phyloP scores from a whole-genome alignment of 441 rosid species.

The Metrosideros polymorpha region DNA sequence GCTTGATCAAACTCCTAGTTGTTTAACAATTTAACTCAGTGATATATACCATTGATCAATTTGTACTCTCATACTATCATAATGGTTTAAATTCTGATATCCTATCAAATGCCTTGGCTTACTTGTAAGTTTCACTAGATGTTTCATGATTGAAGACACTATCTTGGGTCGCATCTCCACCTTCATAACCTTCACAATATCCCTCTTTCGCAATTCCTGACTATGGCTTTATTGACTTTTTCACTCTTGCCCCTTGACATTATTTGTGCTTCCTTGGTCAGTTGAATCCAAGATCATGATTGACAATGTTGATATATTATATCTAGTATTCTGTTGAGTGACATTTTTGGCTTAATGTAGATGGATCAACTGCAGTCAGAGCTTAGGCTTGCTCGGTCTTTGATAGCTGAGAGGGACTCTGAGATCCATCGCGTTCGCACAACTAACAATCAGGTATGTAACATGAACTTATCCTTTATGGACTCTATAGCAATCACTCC shows the following conservation, averaged over 20 bases:
- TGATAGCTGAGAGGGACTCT: conserved; percentile 83
- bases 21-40: background rate
- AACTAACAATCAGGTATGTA: conserved; percentile 72
- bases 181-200: background rate
- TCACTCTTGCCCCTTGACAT: background rate
- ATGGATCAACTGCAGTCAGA: conserved; percentile 94
- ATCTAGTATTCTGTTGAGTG: background rate
- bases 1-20: background rate
- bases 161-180: background rate
- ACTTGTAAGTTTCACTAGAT: background rate
- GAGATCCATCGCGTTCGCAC: conserved; percentile 71
- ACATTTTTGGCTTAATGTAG: conserved; percentile 19
- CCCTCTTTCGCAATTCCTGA: background rate
- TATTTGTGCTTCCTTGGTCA: background rate
- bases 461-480: background rate
- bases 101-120: background rate
- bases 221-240: background rate
- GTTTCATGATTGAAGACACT: background rate
- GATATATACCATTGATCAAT: background rate
- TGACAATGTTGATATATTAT: background rate
- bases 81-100: background rate
- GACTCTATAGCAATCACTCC: background rate
- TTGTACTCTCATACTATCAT: background rate
- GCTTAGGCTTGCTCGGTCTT: conserved; percentile 78
- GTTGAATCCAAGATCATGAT: background rate